Evolutionary conservation across 495 filamentous ascomycete genomes (phyloP).

Genomic region (Penicillium egyptiacum): DNA sequence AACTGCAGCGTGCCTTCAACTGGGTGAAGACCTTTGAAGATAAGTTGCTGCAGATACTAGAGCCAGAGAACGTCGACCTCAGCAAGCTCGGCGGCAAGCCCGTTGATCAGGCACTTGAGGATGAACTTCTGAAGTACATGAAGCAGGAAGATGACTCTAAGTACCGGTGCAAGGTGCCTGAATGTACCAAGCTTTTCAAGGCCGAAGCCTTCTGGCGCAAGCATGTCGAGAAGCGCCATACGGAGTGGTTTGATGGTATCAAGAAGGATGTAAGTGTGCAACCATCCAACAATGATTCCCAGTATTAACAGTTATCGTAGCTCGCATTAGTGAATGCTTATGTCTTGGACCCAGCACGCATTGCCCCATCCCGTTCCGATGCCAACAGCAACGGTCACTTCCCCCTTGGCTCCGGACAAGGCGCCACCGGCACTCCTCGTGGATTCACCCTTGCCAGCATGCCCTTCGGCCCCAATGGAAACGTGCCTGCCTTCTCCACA

Average conservation of each 20-base stretch:
- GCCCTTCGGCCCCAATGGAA: constrained; percentile 29
- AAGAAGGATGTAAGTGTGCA: constrained; percentile 70
- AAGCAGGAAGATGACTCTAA: constrained; percentile 98
- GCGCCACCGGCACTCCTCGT: constrained; percentile 80
- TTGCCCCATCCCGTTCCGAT: constrained; percentile 87
- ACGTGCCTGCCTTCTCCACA: constrained; percentile 24
- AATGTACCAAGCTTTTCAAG: constrained; percentile 96
- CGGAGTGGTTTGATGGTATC: constrained; percentile 80
- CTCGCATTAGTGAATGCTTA: constrained; percentile 88
- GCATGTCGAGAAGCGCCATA: constrained; percentile 93
- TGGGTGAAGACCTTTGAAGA: constrained; percentile 99
- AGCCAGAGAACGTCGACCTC: constrained; percentile 83
- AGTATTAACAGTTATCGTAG: constrained; percentile 45
- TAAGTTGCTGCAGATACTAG: constrained; percentile 86
- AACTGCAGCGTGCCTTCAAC: constrained; percentile 91
- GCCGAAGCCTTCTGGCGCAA: constrained; percentile 96
- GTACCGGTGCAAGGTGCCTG: constrained; percentile 92
- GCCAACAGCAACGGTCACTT: constrained; percentile 98
- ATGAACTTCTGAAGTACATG: constrained; percentile 82
- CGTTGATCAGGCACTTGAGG: constrained; percentile 78
- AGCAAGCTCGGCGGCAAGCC: constrained; percentile 86
- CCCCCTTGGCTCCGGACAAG: constrained; percentile 69
- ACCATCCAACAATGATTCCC: neutral
- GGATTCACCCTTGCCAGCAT: constrained; percentile 85
- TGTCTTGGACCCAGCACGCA: constrained; percentile 87